phyloP scores from a whole-genome alignment of 2,329 filamentous ascomycete genomes.

The Beauveria asiatica region DNA sequence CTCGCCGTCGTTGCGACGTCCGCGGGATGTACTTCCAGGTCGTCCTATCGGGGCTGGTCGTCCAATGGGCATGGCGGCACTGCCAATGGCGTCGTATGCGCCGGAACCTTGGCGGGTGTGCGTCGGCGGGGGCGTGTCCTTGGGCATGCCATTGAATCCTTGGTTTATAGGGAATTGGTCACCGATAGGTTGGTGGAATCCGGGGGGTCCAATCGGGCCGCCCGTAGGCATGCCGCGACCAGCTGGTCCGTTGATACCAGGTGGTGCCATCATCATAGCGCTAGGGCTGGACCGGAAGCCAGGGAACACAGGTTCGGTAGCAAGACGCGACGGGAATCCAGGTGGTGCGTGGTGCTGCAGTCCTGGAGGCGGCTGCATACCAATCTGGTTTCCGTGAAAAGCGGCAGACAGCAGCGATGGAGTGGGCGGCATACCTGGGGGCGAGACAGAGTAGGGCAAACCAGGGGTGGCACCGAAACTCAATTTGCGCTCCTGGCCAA shows the following conservation, averaged over 20 bases:
- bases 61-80: constrained; percentile 63
- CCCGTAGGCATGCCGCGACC: constrained; percentile 35
- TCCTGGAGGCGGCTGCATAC: constrained; percentile 39
- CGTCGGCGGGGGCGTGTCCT: constrained; percentile 30
- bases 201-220: constrained; percentile 28
- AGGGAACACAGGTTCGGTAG: constrained; percentile 42
- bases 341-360: constrained; percentile 31
- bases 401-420: constrained; percentile 26
- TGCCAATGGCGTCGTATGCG: constrained; percentile 49
- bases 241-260: constrained; percentile 39
- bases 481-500: constrained; percentile 56
- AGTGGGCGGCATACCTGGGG: constrained; percentile 32
- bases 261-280: constrained; percentile 38
- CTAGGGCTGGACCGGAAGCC: constrained; percentile 37
- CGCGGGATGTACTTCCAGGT: constrained; percentile 63
- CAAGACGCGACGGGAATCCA: constrained; percentile 49
- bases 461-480: constrained; percentile 31
- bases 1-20: constrained; percentile 46
- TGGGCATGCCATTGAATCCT: constrained; percentile 24
- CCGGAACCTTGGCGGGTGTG: constrained; percentile 72
- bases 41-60: constrained; percentile 82
- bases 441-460: constrained; percentile 44
- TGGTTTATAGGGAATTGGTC: constrained; percentile 25
- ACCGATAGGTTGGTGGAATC: constrained; percentile 23
- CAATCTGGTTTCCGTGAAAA: constrained; percentile 46